These are phyloP conservation scores for Tribonema minus DNA, from an alignment of 108 stramenopile species.

Conservation along the genomic window DNA sequence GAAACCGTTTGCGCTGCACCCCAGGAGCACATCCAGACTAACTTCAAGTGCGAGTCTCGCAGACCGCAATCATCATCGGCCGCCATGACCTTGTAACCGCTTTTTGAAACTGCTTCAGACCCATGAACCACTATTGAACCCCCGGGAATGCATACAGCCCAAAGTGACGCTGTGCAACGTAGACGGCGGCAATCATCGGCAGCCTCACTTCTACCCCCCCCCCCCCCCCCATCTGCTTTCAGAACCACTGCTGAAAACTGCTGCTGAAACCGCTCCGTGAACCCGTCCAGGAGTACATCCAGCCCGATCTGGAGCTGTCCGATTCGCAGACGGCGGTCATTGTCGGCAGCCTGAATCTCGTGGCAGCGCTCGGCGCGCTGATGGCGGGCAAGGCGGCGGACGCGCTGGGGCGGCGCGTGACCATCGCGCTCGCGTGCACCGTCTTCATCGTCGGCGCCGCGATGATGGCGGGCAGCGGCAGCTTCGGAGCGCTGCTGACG, in stretches of 20 bases:
- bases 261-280: background rate
- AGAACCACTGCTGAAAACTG: background rate
- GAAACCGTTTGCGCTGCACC: no score
- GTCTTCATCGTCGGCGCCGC: slow-evolving; percentile 35
- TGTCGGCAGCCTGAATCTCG: slow-evolving; percentile 41
- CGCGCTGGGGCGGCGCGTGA: slow-evolving; percentile 20
- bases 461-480: slow-evolving; percentile 12
- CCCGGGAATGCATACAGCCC: no score
- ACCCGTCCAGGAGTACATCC: slow-evolving; percentile 7
- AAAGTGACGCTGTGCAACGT: no score
- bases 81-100: no score
- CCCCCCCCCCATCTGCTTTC: no score
- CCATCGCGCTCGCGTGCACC: slow-evolving; percentile 32
- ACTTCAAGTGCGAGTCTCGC: no score
- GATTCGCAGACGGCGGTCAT: slow-evolving; percentile 13
- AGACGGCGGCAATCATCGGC: no score
- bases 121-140: no score
- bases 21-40: no score
- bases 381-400: slow-evolving; percentile 47
- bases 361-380: slow-evolving; percentile 45
- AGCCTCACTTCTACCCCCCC: no score
- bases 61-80: no score
- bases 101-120: no score
- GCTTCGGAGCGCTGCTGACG: slow-evolving; percentile 24
- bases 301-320: slow-evolving; percentile 6